These are phyloP conservation scores for Phoma herbarum DNA, from an alignment of 2,329 filamentous ascomycete species.

Conservation along the genomic window DNA sequence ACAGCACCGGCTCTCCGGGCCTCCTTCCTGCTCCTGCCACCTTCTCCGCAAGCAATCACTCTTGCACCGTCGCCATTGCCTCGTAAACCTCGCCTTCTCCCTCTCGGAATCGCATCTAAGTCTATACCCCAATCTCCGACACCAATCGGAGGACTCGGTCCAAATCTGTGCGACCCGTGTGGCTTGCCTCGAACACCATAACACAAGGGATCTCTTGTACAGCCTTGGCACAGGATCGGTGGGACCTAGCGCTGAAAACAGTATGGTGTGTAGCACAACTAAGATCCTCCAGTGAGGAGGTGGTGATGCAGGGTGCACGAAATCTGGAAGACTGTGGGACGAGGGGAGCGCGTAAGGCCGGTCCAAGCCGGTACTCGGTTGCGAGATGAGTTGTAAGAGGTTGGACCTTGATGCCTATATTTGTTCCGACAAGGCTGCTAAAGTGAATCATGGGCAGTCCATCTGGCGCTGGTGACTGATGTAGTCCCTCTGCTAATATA, in stretches of 20 bases:
- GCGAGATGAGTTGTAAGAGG: background rate
- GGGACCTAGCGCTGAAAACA: slow-evolving; percentile 26
- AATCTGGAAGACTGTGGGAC: slow-evolving; percentile 23
- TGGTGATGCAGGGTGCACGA: slow-evolving; percentile 3
- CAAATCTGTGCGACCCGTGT: slow-evolving; percentile 25
- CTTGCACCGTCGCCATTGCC: background rate
- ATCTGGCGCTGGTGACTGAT: background rate
- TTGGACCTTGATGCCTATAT: background rate
- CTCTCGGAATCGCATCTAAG: background rate
- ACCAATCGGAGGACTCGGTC: slow-evolving; percentile 42
- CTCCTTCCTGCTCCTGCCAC: background rate
- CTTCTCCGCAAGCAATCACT: background rate
- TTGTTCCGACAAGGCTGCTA: background rate
- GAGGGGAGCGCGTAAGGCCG: slow-evolving; percentile 11
- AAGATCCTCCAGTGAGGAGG: slow-evolving; percentile 4
- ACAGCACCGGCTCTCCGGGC: background rate
- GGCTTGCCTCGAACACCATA: slow-evolving; percentile 7
- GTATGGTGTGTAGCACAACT: slow-evolving; percentile 20
- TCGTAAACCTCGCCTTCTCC: background rate
- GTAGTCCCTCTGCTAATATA: background rate
- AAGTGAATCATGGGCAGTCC: background rate
- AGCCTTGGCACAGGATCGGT: slow-evolving; percentile 30
- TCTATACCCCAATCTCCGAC: slow-evolving; percentile 25
- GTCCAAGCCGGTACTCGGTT: background rate
- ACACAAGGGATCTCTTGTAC: slow-evolving; percentile 33